These are phyloP conservation scores for Pinus taeda DNA, from an alignment of 75 land plant species.

Conservation along the genomic window DNA sequence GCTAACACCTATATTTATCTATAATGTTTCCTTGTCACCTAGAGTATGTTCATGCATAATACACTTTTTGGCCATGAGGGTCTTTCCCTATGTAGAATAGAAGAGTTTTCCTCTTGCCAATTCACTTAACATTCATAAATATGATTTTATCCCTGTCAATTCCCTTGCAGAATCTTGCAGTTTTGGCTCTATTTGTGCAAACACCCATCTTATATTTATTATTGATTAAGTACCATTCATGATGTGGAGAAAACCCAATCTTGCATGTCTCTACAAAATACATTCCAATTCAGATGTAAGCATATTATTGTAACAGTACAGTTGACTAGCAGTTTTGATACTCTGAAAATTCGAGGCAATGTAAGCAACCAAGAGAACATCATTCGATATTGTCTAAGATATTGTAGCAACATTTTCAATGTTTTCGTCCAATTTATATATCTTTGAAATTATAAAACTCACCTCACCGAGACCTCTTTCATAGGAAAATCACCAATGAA, in stretches of 20 bases:
- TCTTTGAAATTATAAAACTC: no score
- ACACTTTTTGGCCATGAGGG: constrained; percentile 56
- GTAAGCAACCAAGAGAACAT: no score
- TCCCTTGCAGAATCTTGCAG: constrained; percentile 57
- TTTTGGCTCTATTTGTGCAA: constrained; percentile 47
- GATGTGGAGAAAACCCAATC: constrained; percentile 15
- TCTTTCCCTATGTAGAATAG: constrained; percentile 58
- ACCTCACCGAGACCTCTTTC: no score
- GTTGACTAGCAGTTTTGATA: no score
- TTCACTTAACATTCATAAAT: constrained; percentile 12
- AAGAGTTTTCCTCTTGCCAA: constrained; percentile 30
- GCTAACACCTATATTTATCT: no score
- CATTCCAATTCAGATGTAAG: background rate
- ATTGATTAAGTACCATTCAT: constrained; percentile 62
- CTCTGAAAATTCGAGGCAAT: no score
- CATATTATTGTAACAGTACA: no score
- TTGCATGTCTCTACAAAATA: constrained; percentile 39
- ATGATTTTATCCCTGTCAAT: constrained; percentile 56
- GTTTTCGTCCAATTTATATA: no score
- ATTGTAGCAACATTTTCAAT: no score
- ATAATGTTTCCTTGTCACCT: constrained; percentile 25
- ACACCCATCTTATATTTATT: constrained; percentile 37
- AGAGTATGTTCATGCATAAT: constrained; percentile 58
- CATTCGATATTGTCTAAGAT: no score
- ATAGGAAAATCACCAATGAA: no score